Evolutionary conservation across 2,329 filamentous ascomycete genomes (phyloP).

Genomic region (Penicillium sp.): DNA sequence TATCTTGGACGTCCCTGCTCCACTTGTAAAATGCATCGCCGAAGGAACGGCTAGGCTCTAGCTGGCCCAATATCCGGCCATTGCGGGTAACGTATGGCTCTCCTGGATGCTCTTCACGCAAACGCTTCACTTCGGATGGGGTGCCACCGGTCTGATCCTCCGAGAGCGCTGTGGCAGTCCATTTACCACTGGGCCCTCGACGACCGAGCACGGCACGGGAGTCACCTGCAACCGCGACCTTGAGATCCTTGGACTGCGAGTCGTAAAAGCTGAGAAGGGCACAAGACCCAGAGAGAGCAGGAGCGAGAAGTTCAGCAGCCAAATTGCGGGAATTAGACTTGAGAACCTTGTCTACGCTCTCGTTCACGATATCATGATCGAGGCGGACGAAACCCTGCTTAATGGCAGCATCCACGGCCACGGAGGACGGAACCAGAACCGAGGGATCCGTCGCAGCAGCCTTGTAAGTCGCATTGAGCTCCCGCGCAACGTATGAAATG

Average conservation of each 20-base stretch:
- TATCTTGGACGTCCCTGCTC: conserved; percentile 77
- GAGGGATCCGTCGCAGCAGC: conserved; percentile 59
- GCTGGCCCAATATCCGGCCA: conserved; percentile 82
- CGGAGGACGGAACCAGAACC: conserved; percentile 65
- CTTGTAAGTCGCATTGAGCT: conserved; percentile 90
- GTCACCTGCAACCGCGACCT: conserved; percentile 94
- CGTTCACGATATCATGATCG: conserved; percentile 91
- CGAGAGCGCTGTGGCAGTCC: conserved; percentile 85
- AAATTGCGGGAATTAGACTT: conserved; percentile 85
- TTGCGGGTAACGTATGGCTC: conserved; percentile 85
- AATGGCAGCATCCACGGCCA: conserved; percentile 84
- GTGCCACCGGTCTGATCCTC: conserved; percentile 93
- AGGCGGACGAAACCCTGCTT: conserved; percentile 85
- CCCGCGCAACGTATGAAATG: conserved; percentile 87
- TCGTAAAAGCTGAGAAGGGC: conserved; percentile 97
- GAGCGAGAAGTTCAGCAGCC: conserved; percentile 86
- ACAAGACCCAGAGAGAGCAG: conserved; percentile 94
- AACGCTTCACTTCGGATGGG: conserved; percentile 74
- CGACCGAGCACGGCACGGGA: conserved; percentile 92
- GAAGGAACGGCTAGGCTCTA: conserved; percentile 92
- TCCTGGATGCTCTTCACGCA: conserved; percentile 82
- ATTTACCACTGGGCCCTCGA: conserved; percentile 74
- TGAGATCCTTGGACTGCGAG: conserved; percentile 75
- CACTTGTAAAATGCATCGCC: conserved; percentile 98
- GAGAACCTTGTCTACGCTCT: conserved; percentile 86